Conservation (phyloP, 495 filamentous ascomycete genomes). For the Podospora didyma region DNA sequence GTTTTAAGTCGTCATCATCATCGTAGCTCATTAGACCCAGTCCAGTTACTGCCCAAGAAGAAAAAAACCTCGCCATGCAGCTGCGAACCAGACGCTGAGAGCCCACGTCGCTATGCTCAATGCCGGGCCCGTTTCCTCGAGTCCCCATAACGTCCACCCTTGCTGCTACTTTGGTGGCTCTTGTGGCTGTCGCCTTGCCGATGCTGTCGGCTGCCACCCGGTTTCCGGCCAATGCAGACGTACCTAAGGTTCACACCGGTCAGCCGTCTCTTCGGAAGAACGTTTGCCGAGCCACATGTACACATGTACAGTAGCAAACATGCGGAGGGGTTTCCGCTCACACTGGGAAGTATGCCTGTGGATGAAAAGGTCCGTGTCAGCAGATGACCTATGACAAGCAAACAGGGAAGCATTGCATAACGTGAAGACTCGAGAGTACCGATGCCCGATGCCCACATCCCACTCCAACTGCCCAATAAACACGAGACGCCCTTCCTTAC, state of each 20-base stretch:
- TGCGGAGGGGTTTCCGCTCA: slow-evolving; percentile 38
- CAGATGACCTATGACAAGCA: neutral
- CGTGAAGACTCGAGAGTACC: neutral
- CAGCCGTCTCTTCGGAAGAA: slow-evolving; percentile 2
- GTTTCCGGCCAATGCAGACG: slow-evolving; percentile 51
- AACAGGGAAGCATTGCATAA: neutral
- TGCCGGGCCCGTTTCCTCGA: slow-evolving; percentile 9
- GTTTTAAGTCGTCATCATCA: neutral
- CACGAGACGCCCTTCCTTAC: slow-evolving; percentile 26
- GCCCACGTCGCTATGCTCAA: neutral
- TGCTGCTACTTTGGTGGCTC: slow-evolving; percentile 17
- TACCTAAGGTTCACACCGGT: slow-evolving; percentile 37
- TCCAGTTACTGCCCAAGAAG: neutral
- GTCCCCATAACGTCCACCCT: slow-evolving; percentile 21
- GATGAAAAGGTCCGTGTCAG: neutral
- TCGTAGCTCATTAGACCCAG: neutral
- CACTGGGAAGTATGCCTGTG: slow-evolving; percentile 69
- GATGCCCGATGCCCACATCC: neutral
- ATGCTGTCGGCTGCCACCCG: slow-evolving; percentile 27
- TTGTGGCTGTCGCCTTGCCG: slow-evolving; percentile 17
- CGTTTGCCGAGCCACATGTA: neutral
- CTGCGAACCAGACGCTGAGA: neutral
- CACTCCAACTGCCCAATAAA: neutral
- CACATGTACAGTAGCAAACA: no score
- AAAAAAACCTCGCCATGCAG: slow-evolving; percentile 6